Percentiles rank a stretch among this genome's conserved stretches.
Evolutionary conservation across 768 basidiomycete species (phyloP).

Genomic region (Dentipellis sp.): DNA sequence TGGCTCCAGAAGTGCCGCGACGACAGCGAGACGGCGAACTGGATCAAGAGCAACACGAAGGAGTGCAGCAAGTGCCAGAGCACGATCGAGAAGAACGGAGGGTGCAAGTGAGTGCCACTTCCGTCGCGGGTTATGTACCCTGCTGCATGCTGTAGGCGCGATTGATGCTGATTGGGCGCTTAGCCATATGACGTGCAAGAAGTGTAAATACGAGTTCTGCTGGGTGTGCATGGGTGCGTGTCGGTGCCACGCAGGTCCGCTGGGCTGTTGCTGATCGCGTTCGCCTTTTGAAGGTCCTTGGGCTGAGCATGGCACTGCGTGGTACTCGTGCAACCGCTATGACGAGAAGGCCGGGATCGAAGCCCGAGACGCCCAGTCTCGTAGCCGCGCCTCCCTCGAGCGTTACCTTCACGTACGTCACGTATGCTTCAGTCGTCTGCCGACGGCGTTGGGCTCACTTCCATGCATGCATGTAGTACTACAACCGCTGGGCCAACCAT

Average conservation of each 20-base stretch:
- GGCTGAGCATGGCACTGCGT: constrained; percentile 93
- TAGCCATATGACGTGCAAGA: constrained; percentile 99
- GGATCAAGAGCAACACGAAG: constrained; percentile 99
- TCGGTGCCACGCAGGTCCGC: constrained; percentile 13
- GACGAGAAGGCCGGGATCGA: constrained; percentile 87
- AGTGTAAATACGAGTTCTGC: constrained; percentile 97
- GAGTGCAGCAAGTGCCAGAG: constrained; percentile 94
- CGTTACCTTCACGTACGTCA: constrained; percentile 86
- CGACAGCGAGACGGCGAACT: constrained; percentile 97
- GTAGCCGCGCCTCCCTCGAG: constrained; percentile 84
- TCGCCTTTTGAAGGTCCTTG: constrained; percentile 62
- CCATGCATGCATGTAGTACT: constrained; percentile 52
- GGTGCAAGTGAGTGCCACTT: constrained; percentile 82
- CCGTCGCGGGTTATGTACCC: background rate
- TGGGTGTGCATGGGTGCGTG: constrained; percentile 95
- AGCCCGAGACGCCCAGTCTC: constrained; percentile 86
- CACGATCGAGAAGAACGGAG: constrained; percentile 99
- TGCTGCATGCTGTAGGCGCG: background rate
- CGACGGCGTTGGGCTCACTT: background rate
- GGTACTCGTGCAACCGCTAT: constrained; percentile 97
- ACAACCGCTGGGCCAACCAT: constrained; percentile 99
- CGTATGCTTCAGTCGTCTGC: background rate
- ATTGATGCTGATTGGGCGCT: constrained; percentile 9
- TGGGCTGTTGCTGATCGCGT: constrained; percentile 23
- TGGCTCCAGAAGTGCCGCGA: constrained; percentile 98